Conservation (phyloP, 73 alveolate genomes). For the Paramecium bursaria region DNA sequence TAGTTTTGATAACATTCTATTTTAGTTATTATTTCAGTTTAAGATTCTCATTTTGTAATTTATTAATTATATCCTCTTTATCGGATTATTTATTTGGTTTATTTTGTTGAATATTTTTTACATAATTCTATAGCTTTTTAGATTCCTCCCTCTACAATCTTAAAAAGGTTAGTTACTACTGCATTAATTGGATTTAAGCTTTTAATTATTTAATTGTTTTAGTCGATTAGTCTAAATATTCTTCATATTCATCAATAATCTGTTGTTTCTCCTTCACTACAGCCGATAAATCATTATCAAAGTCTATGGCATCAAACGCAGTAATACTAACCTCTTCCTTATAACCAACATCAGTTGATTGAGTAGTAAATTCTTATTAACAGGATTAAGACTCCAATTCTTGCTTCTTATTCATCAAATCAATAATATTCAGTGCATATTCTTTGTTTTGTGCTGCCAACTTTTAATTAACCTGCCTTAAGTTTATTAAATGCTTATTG, state of each 20-base stretch:
- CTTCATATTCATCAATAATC: constrained; percentile 8
- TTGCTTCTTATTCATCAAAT: constrained; percentile 5
- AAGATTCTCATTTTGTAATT: too few species aligned
- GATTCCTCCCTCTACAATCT: too few species aligned
- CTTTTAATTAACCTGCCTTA: background rate
- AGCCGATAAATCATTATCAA: background rate
- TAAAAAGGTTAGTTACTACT: background rate
- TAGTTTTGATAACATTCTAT: too few species aligned
- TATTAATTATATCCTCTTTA: too few species aligned
- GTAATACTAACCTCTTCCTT: constrained; percentile 42
- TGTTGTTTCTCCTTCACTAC: constrained; percentile 18
- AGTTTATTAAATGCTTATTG: too few species aligned
- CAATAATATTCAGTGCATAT: background rate
- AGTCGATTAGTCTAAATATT: background rate
- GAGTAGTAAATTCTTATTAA: constrained; percentile 4
- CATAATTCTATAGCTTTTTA: too few species aligned
- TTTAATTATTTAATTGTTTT: constrained; percentile 5
- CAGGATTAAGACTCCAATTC: background rate
- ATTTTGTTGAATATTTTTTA: too few species aligned
- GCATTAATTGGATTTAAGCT: constrained; percentile 24
- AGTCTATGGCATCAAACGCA: constrained; percentile 18
- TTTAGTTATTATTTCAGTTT: too few species aligned
- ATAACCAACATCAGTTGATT: constrained; percentile 7
- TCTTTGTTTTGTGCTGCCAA: background rate
- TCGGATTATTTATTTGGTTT: too few species aligned